Percentiles rank a stretch among this genome's conserved stretches.
Conservation (phyloP, 768 basidiomycete genomes). For the Strobilomyces echinocephalus region DNA sequence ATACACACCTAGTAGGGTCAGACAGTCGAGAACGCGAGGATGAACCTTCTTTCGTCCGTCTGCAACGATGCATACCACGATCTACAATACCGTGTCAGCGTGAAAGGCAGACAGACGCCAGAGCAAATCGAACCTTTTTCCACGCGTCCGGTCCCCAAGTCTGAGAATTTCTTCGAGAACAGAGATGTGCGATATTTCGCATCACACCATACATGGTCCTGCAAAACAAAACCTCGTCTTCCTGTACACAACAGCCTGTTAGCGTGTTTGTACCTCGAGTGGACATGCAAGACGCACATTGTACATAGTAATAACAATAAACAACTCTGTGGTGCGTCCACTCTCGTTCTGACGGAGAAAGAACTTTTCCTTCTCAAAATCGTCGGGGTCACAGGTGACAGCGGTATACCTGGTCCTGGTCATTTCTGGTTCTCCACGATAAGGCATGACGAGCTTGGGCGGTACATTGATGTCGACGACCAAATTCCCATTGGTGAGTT, state of each 20-base stretch:
- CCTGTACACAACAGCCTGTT: slow-evolving; percentile 38
- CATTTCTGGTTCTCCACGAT: slow-evolving; percentile 68
- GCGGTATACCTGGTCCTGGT: slow-evolving; percentile 77
- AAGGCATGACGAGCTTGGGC: slow-evolving; percentile 72
- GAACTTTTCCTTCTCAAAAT: slow-evolving; percentile 80
- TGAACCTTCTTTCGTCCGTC: slow-evolving; percentile 83
- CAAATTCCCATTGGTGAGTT: slow-evolving; percentile 82
- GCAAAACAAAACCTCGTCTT: slow-evolving; percentile 87
- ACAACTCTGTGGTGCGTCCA: slow-evolving; percentile 79
- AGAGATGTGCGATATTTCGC: slow-evolving; percentile 77
- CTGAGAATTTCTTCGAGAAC: slow-evolving; percentile 81
- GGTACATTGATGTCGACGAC: slow-evolving; percentile 84
- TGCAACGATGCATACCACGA: slow-evolving; percentile 89
- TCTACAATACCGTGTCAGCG: slow-evolving; percentile 37
- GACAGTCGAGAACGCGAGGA: slow-evolving; percentile 79
- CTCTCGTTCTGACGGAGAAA: slow-evolving; percentile 79
- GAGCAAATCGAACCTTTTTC: slow-evolving; percentile 65
- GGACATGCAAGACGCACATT: slow-evolving; percentile 60
- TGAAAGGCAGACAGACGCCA: background rate
- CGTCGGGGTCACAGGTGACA: slow-evolving; percentile 91
- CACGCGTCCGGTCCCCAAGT: slow-evolving; percentile 96
- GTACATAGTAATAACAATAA: slow-evolving; percentile 95
- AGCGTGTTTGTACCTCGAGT: slow-evolving; percentile 5
- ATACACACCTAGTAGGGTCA: slow-evolving; percentile 91
- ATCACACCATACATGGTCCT: slow-evolving; percentile 94